Evolutionary conservation across 345 rosid genomes (phyloP), one percentile per base, ranked within the genome.

Genomic region (Citrus trifoliata): DNA sequence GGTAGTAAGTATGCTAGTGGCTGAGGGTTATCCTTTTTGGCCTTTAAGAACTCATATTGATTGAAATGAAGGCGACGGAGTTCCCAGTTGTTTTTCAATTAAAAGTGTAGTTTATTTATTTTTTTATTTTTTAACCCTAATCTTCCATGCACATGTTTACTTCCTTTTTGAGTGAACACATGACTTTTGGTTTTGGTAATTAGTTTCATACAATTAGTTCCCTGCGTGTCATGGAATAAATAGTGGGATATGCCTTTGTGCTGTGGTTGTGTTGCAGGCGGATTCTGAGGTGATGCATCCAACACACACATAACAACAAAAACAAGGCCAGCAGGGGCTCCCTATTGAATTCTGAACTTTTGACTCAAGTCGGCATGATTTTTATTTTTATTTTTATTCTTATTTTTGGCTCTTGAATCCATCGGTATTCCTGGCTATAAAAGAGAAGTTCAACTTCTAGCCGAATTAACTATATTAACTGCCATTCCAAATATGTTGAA

Each of bases 401-500:
- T 0, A 22, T 13, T 13, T 10, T 22, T 14, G 25, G 21, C 33
- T 74, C 76, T 83, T 56, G 80, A 55, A 55, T 64, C 65, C 30
- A 59, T 71, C 80, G 74, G 63, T 56, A 30, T 46, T 71, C 24
- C 40, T 4, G 55, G 19, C 12, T 32, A 46, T 61, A 67, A 75
- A 55, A 46, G 14, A 25, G 70, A 56, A 7, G 21, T 8, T 33
- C 13, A 0, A 32, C 35, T 66, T 4, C 59, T 53, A 22, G 46
- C 19, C 7, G 14, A 25, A 46, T 24, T 22, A 2, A 18, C 58
- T 35, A 14, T 30, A 37, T 2, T 55, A 42, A 22, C 14, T 21
- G 3, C 58, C 19, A 21, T 14, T 0, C 4, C 19, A 13, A 78
- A 4, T 67, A 86, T 89, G 90, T 76, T 86, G 4, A 42, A 10